phyloP scores from a whole-genome alignment of 2,329 filamentous ascomycete genomes.

The Aurifilum marmelostoma region DNA sequence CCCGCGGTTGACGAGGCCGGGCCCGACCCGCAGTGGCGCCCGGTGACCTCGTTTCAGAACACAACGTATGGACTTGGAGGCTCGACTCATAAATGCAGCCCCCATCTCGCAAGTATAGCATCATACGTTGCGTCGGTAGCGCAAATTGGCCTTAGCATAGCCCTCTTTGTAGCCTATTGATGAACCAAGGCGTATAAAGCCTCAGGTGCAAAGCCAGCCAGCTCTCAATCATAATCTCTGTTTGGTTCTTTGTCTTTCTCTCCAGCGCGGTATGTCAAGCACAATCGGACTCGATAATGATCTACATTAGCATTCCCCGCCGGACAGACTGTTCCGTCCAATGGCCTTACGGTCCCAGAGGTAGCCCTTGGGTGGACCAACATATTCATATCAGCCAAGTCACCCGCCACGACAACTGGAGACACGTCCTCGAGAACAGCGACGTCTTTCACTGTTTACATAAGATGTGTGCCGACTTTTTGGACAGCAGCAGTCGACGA shows the following conservation, averaged over 20 bases:
- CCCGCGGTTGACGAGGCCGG: not conserved
- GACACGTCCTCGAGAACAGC: conserved; percentile 2
- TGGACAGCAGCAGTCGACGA: not conserved
- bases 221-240: too few species aligned
- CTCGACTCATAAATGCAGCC: not conserved
- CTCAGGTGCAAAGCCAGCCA: not conserved
- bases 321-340: not conserved
- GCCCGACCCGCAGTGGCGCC: not conserved
- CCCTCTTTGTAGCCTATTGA: not conserved
- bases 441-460: conserved; percentile 5
- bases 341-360: not conserved
- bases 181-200: not conserved
- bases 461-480: conserved; percentile 7
- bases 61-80: not conserved
- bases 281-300: not conserved
- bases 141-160: not conserved
- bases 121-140: not conserved
- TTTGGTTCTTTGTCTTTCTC: not conserved
- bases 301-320: not conserved
- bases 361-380: not conserved
- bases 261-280: not conserved
- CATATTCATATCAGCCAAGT: conserved; percentile 4
- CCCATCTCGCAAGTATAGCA: not conserved
- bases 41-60: not conserved
- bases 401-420: conserved; percentile 5